Base-by-base conservation (phyloP, 1,284 basidiomycete genomes). In the Papiliotrema laurentii region DNA sequence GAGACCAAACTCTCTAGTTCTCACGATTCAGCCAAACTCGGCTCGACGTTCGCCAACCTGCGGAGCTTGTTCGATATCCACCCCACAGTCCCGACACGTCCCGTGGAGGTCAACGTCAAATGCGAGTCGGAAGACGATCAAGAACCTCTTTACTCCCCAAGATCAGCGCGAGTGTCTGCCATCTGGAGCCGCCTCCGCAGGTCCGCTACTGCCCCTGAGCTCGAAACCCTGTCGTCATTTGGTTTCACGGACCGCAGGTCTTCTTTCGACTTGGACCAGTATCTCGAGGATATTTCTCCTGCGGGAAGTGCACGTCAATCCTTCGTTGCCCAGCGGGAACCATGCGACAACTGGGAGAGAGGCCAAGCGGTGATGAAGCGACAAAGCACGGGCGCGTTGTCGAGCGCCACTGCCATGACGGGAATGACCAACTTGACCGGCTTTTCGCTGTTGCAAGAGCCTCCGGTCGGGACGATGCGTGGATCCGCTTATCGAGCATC, bases 181-280 rank as follows among this genome's bases (percentile, higher is more conserved):
- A n/a, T 13, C 14, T 22, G 11, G 39, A 13, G 14, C 24, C 39
- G 11, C 21, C 18, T 41, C 39, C 19, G 13, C 24, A 24, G n/a
- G n/a, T 22, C 26, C 39, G 10, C 14, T 26, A 13, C 9, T 26
- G 21, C 31, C 42, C 14, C n/a, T 18, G 28, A 7, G 6, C 21
- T 28, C 25, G 13, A 22, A 16, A 11, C 26, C 28, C 9, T 31
- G 9, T 43, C 39, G 26, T 10, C n/a, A 9, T 10, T 16, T 9
- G 26, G 21, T 25, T n/a, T 13, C 19, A 24, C 25, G 9, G 31
- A 28, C 9, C 16, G 58, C 14, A 53, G 56, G 34, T 49, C 43
- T 5, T 61, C 62, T 6, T 63, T 66, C 43, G 65, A 69, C 45
- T 50, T 69, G 5, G 67, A 67, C n/a, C 54, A 60, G 37, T 69